These are phyloP conservation scores for Scheffersomyces spartinae DNA, from an alignment of 805 yeast genomes.

Conservation along the genomic window DNA sequence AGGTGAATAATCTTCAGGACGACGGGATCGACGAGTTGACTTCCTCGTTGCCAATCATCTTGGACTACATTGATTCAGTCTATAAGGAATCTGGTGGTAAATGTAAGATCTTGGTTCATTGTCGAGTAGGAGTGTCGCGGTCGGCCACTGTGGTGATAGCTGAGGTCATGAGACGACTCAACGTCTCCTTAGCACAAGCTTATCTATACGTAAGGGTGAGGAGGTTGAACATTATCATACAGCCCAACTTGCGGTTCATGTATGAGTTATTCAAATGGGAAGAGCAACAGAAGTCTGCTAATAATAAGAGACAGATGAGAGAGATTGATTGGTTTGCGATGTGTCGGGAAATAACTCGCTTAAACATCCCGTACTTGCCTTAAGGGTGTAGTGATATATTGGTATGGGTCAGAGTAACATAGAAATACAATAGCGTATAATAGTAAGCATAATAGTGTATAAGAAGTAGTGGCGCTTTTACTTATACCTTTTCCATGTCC, in stretches of 20 bases:
- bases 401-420: no score
- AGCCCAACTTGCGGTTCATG: constrained; percentile 86
- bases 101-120: constrained; percentile 59
- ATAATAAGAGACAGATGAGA: constrained; percentile 3
- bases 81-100: no score
- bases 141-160: constrained; percentile 95
- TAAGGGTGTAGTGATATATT: no score
- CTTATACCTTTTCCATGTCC: no score
- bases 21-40: constrained; percentile 81
- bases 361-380: constrained; percentile 9
- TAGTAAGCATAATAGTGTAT: no score
- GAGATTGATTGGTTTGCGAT: constrained; percentile 12
- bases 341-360: constrained; percentile 11
- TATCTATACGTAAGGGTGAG: constrained; percentile 84
- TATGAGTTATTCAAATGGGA: constrained; percentile 77
- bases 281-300: no score
- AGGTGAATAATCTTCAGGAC: constrained; percentile 68
- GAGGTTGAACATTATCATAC: constrained; percentile 83
- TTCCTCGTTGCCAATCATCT: constrained; percentile 46
- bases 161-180: constrained; percentile 74
- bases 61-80: constrained; percentile 49
- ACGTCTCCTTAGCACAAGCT: constrained; percentile 62
- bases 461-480: constrained; percentile 1
- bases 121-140: constrained; percentile 91
- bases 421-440: no score